Base-by-base conservation (phyloP, 177 flowering plant genomes). In the Vitis hybrid region DNA sequence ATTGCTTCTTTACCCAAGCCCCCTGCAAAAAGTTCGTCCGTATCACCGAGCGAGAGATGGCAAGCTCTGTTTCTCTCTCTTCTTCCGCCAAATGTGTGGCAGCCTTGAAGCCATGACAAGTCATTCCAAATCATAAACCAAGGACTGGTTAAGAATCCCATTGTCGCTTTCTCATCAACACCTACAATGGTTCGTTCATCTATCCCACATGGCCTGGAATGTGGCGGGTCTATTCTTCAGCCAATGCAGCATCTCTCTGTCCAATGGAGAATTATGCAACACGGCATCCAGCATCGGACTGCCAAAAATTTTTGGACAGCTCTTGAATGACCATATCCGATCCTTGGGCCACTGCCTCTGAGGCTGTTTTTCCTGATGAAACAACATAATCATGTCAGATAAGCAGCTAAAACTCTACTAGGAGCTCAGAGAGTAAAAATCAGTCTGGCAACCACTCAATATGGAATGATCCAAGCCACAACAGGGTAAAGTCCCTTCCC, bases 291-390 rank as follows among this genome's bases (percentile, higher is more conserved):
- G 68, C 97, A 92, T 94, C 2, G 99, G 99, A 73, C 97, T 96
- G 55, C 97, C 99, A 67, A 92, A 68, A 49, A 94, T 73, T 68
- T 61, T 84, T n/a, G 80, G 79, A 49, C 71, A 62, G 51, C 75
- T 85, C 72, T 86, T 84, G 75, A 92, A 94, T 15, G 90, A 76
- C 99, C 98, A 96, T 72, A 93, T 92, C 16, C 78, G 81, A 60
- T 94, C 94, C 68, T 87, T 87, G 6, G 97, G 95, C 99, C 99
- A 96, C 4, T 91, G 80, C 77, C 88, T 87, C 75, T 92, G 98
- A 11, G 97, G 87, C 70, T 87, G 94, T 79, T 86, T 94, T 72
- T 92, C 98, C 99, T 96, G 94, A 3, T 55, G 16, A 62, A 19
- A 65, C 53, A 55, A 56, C 16, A 62, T 11, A 55, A 58, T 0